Evolutionary conservation across 1,139 yeast genomes (phyloP), one percentile per base, ranked within the genome.

Genomic region (Saccharomyces hybrid): DNA sequence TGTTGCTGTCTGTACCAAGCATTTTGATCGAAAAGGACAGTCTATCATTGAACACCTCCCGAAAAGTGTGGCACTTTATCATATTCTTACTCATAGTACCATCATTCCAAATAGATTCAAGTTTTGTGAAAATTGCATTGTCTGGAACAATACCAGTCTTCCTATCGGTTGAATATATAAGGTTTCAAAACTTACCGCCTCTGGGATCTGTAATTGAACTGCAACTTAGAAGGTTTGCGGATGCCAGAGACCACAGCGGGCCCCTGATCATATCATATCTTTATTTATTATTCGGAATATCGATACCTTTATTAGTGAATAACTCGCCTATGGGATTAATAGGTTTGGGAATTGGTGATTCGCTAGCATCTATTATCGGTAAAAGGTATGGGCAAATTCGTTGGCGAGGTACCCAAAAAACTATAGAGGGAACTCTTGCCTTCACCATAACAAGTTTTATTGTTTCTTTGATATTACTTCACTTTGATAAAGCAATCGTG

Each of bases 291-390:
- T 66, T 80, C 1, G 95, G 95, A 1, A 75, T 82, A 34, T 74
- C 86, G 0, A 60, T 82, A 1, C 91, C 95, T 2, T 71, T 85
- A 14, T 69, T 80, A 13, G 74, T 84, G 61, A 61, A 72, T 27
- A 67, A 72, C 47, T 73, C 78, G 0, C 67, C 75, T 11, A 71
- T 76, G 2, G 83, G 83, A 0, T 63, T 79, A n/a, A 68, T 79
- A 9, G 70, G 75, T 14, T 62, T 79, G 11, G 83, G 83, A 2
- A 70, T 78, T 6, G 83, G 82, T 30, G 93, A 86, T 65, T 77
- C 91, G 0, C 62, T 78, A 50, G 93, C 93, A 0, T 84, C 89
- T 0, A 77, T 85, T 4, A 66, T 85, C 42, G 95, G 93, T 2
- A 77, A 78, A 55, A 69, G 69, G 53, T 67, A 57, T 50, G 91